Evolutionary conservation across 2,329 filamentous ascomycete species (phyloP).

Genomic region (Xylariaceae sp.): DNA sequence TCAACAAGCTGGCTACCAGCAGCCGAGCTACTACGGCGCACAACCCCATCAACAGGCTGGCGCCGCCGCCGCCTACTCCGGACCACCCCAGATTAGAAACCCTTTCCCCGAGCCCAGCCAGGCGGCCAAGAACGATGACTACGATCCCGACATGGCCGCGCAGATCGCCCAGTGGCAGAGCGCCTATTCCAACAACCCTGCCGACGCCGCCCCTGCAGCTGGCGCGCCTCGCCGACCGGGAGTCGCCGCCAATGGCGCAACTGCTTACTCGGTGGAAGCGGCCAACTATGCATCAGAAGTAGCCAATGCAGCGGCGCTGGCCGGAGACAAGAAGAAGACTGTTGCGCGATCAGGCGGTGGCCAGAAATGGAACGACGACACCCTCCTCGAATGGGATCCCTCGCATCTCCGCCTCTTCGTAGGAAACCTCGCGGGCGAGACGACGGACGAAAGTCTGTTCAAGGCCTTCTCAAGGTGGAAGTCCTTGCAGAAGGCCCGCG

Average conservation of each 20-base stretch:
- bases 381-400: conserved; percentile 92
- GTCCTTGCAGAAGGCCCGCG: conserved; percentile 86
- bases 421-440: conserved; percentile 93
- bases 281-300: conserved; percentile 30
- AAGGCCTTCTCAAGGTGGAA: conserved; percentile 90
- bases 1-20: conserved; percentile 29
- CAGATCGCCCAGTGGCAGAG: conserved; percentile 95
- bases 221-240: conserved; percentile 20
- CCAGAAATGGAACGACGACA: conserved; percentile 85
- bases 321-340: conserved; percentile 68
- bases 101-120: conserved; percentile 68
- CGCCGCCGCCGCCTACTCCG: conserved; percentile 42
- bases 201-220: conserved; percentile 45
- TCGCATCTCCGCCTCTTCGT: conserved; percentile 92
- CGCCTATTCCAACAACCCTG: conserved; percentile 61
- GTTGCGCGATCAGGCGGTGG: conserved; percentile 86
- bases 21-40: conserved; percentile 32
- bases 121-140: conserved; percentile 39
- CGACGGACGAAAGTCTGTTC: conserved; percentile 89
- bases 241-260: conserved; percentile 25
- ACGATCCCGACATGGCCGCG: conserved; percentile 78
- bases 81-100: conserved; percentile 70
- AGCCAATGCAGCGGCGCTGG: conserved; percentile 42
- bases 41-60: conserved; percentile 20
- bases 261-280: conserved; percentile 36